These are phyloP conservation scores for Sphagnum contortum DNA, from an alignment of 225 moss, liverwort and hornwort genomes.

Conservation along the genomic window DNA sequence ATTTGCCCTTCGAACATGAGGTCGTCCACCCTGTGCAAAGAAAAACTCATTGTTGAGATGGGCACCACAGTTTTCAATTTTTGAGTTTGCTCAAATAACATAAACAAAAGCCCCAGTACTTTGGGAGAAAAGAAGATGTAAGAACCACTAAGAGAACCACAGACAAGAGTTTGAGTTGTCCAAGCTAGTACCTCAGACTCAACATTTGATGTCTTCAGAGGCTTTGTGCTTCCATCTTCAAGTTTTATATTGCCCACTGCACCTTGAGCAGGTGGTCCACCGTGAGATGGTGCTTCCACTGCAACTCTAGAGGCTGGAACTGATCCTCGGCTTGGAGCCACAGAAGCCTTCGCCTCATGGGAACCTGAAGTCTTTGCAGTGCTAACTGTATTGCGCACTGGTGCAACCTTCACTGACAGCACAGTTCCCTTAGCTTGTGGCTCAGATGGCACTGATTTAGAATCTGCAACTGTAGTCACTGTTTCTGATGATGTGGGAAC, in stretches of 20 bases:
- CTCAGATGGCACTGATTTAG: slow-evolving; percentile 28
- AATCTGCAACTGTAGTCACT: slow-evolving; percentile 20
- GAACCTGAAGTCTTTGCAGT: slow-evolving; percentile 28
- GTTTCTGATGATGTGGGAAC: slow-evolving; percentile 27
- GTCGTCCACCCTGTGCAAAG: slow-evolving; percentile 24
- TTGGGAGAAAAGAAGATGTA: not conserved
- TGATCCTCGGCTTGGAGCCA: slow-evolving; percentile 30
- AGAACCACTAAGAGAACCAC: not conserved
- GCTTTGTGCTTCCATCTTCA: slow-evolving; percentile 39
- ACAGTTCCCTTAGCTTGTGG: slow-evolving; percentile 13
- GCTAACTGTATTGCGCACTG: slow-evolving; percentile 28
- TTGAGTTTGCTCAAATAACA: not conserved
- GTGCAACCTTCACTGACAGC: slow-evolving; percentile 48
- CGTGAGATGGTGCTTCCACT: slow-evolving; percentile 43
- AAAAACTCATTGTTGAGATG: too few species aligned
- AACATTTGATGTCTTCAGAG: slow-evolving; percentile 36
- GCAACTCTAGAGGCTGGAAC: slow-evolving; percentile 44
- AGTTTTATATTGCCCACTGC: slow-evolving; percentile 35
- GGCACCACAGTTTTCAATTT: too few species aligned
- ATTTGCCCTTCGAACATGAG: slow-evolving; percentile 31
- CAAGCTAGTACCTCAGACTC: slow-evolving; percentile 56
- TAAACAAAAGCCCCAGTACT: not conserved
- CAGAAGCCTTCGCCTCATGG: slow-evolving; percentile 23
- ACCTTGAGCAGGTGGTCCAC: slow-evolving; percentile 42
- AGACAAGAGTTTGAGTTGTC: not conserved